Evolutionary conservation across 2,329 filamentous ascomycete genomes (phyloP).

Genomic region (Periconia sp.): DNA sequence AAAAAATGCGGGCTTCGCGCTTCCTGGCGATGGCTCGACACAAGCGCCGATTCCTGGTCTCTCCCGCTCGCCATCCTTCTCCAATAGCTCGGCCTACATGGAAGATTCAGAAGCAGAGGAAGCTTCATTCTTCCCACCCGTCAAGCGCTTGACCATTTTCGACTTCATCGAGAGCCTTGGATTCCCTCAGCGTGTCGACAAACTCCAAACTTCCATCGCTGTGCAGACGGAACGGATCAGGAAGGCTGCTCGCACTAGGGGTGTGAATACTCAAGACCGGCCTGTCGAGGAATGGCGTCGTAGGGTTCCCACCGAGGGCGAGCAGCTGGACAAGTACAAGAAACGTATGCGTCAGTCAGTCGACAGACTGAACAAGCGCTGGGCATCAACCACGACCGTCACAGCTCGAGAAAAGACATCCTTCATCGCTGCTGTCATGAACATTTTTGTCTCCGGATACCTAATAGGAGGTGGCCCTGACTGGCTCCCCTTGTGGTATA

Average conservation of each 20-base stretch:
- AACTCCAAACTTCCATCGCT: slow-evolving; percentile 81
- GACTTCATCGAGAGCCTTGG: slow-evolving; percentile 94
- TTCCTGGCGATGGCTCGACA: slow-evolving; percentile 50
- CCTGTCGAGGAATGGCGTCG: slow-evolving; percentile 94
- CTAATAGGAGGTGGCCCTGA: slow-evolving; percentile 85
- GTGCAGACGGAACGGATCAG: slow-evolving; percentile 85
- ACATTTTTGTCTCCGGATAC: slow-evolving; percentile 96
- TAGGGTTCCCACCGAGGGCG: slow-evolving; percentile 83
- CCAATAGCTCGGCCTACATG: slow-evolving; percentile 83
- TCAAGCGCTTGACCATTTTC: slow-evolving; percentile 89
- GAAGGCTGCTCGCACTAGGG: slow-evolving; percentile 78
- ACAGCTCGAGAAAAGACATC: slow-evolving; percentile 91
- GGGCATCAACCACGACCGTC: slow-evolving; percentile 89
- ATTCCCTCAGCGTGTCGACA: slow-evolving; percentile 87
- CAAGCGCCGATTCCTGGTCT: slow-evolving; percentile 59
- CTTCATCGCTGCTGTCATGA: slow-evolving; percentile 94
- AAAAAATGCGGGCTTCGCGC: slow-evolving; percentile 30
- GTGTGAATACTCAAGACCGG: slow-evolving; percentile 80
- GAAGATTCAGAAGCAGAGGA: slow-evolving; percentile 82
- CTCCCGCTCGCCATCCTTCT: slow-evolving; percentile 81
- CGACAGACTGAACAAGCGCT: slow-evolving; percentile 82
- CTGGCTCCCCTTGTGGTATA: slow-evolving; percentile 93
- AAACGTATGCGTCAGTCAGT: slow-evolving; percentile 86
- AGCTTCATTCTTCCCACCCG: slow-evolving; percentile 69
- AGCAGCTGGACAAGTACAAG: slow-evolving; percentile 89